Evolutionary conservation across 2,329 filamentous ascomycete genomes (phyloP), one percentile per base, ranked within the genome.

Genomic region (Diaporthe vaccinii): DNA sequence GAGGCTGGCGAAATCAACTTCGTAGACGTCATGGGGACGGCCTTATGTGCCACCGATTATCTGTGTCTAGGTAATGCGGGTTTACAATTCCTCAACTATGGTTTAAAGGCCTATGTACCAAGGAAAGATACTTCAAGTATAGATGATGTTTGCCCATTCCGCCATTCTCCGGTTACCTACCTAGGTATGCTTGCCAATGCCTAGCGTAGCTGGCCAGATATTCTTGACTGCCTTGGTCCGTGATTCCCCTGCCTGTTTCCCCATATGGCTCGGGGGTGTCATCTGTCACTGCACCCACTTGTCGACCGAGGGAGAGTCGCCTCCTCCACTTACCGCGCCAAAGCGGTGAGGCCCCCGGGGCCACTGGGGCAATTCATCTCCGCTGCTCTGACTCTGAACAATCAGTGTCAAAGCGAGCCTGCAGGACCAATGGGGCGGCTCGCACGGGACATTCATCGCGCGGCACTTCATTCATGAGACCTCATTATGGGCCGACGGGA

Each of bases 351-450:
- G 39, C 25, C 46, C 46, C 46, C 46, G 12, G 44, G 46, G 22
- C 31, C 46, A 39, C 65, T 68, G 65, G 49, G 34, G 65, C 34
- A 69, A 14, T 69, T 69, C 65, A 69, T 69, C 49, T 69, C 65
- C 49, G 65, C 49, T 69, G 65, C 65, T 55, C 65, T 55, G 65
- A 55, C 49, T 69, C 49, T 55, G 65, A 41, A 69, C n/a, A 55
- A 20, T 20, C n/a, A 39, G 15, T 28, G 65, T 69, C 65, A 69
- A 55, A 55, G 65, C 65, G 65, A 55, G 34, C 34, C n/a, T 53
- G 34, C n/a, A 51, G 22, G 65, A 46, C 49, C 49, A 69, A 69
- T 55, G 34, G 65, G 14, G 31, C 65, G 22, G 65, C 65, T 55
- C 34, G 65, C 65, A 55, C 65, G 31, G 49, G 34, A 14, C 65